These are phyloP conservation scores for Aspergillus terreus DNA, from an alignment of 2,329 filamentous ascomycete species.

Conservation along the genomic window DNA sequence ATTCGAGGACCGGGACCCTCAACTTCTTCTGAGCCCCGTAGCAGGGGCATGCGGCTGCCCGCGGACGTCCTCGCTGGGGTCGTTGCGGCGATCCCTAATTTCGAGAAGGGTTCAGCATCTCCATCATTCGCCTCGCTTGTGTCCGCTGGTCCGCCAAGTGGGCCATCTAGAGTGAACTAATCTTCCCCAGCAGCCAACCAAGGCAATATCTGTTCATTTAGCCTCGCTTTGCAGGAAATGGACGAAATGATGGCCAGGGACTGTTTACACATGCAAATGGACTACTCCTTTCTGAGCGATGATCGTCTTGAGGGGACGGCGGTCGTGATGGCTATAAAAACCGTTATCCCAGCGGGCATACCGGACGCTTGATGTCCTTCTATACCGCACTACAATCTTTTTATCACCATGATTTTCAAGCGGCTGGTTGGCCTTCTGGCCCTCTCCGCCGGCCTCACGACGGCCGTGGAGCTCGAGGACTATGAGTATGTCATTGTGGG, in stretches of 20 bases:
- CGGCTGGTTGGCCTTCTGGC: slow-evolving; percentile 4
- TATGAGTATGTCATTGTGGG: slow-evolving; percentile 41
- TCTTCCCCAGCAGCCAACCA: neutral
- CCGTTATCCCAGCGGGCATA: neutral
- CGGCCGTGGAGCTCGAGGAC: slow-evolving; percentile 22
- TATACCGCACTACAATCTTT: neutral
- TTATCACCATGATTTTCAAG: slow-evolving; percentile 1
- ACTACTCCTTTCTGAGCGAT: neutral
- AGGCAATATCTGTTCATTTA: neutral
- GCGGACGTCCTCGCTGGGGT: neutral
- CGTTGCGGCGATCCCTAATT: neutral
- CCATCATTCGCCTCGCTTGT: neutral
- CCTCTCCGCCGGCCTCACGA: slow-evolving; percentile 4
- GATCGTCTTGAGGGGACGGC: neutral
- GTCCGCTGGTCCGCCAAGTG: neutral
- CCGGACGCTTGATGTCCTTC: neutral
- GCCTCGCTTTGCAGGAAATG: neutral
- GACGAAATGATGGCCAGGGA: neutral
- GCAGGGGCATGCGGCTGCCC: neutral
- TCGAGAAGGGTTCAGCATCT: neutral
- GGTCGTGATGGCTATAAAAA: neutral
- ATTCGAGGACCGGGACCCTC: too few species aligned
- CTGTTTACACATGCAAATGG: neutral
- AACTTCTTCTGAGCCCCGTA: neutral
- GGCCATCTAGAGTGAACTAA: neutral